Conservation (phyloP, 805 yeast species). For the Saturnispora besseyi region DNA sequence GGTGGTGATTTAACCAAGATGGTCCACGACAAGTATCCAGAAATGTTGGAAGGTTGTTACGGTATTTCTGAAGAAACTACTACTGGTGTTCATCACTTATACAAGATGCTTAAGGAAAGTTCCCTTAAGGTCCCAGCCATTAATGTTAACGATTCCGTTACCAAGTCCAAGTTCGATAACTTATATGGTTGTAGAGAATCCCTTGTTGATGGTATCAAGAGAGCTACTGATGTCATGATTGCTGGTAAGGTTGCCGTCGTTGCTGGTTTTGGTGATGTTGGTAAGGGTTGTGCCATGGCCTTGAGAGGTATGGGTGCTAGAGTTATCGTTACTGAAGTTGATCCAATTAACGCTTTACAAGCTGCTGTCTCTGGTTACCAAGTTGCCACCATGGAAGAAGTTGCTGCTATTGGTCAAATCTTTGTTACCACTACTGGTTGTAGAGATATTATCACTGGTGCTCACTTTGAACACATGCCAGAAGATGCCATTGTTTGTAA, state of each 20-base stretch:
- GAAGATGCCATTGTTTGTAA: constrained; percentile 99
- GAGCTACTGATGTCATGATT: constrained; percentile 99
- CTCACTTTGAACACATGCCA: constrained; percentile 88
- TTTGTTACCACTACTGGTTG: constrained; percentile 99
- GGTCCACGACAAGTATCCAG: constrained; percentile 97
- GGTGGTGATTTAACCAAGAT: constrained; percentile 98
- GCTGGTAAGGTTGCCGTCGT: constrained; percentile 99
- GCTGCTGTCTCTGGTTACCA: constrained; percentile 99
- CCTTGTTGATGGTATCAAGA: constrained; percentile 95
- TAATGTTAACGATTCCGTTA: constrained; percentile 97
- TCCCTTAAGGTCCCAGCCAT: constrained; percentile 96
- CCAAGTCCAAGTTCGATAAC: constrained; percentile 99
- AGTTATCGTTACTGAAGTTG: constrained; percentile 93
- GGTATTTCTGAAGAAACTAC: constrained; percentile 99
- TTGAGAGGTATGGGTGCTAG: constrained; percentile 99
- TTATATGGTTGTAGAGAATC: constrained; percentile 99
- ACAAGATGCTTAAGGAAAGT: constrained; percentile 88
- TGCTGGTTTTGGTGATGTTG: constrained; percentile 99
- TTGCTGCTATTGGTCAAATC: constrained; percentile 87
- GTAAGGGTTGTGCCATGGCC: constrained; percentile 99
- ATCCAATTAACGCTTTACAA: constrained; percentile 98
- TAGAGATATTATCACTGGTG: constrained; percentile 91
- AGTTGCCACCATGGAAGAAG: constrained; percentile 92
- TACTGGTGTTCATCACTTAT: constrained; percentile 98
- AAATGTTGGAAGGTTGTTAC: constrained; percentile 87